phyloP scores from a whole-genome alignment of 176 grass and related monocot species.

The Poa annua region DNA sequence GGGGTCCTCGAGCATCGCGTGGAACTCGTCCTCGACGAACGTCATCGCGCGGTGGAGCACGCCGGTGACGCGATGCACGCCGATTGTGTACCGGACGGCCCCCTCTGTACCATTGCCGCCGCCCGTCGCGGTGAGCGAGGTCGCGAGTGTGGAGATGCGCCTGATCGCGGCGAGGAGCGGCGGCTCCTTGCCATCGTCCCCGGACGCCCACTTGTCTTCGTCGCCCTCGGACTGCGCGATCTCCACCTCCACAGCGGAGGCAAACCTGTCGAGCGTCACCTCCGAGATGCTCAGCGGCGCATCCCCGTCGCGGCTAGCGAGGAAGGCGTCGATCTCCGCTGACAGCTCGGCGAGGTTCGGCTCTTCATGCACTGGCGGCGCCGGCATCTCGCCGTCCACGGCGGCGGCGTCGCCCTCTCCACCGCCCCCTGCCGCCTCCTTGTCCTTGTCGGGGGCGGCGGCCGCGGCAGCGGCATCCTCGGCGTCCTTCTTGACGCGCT shows the following conservation, averaged over 20 bases:
- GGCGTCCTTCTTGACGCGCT: conserved; percentile 40
- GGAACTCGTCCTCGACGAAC: conserved; percentile 92
- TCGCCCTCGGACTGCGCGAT: conserved; percentile 56
- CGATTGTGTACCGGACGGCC: conserved; percentile 39
- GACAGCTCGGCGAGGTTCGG: conserved; percentile 60
- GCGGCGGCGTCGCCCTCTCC: background rate
- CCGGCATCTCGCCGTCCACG: background rate
- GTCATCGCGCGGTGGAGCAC: conserved; percentile 75
- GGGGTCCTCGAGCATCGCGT: conserved; percentile 63
- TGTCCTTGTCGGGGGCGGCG: background rate
- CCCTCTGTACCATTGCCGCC: conserved; percentile 9
- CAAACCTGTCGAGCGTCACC: conserved; percentile 63
- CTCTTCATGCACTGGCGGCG: conserved; percentile 32
- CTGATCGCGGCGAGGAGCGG: conserved; percentile 57
- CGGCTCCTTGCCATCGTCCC: conserved; percentile 33
- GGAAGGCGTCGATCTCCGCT: conserved; percentile 68
- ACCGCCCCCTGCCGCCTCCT: background rate
- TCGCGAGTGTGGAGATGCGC: conserved; percentile 46
- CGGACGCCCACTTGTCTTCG: conserved; percentile 57
- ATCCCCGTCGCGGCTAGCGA: conserved; percentile 33
- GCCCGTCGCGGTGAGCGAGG: conserved; percentile 19
- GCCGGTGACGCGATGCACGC: conserved; percentile 62
- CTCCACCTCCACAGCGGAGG: conserved; percentile 65
- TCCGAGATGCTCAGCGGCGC: conserved; percentile 53
- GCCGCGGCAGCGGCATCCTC: conserved; percentile 32